Conservation (phyloP, 75 land plant genomes). For the Pinus tabuliformis region DNA sequence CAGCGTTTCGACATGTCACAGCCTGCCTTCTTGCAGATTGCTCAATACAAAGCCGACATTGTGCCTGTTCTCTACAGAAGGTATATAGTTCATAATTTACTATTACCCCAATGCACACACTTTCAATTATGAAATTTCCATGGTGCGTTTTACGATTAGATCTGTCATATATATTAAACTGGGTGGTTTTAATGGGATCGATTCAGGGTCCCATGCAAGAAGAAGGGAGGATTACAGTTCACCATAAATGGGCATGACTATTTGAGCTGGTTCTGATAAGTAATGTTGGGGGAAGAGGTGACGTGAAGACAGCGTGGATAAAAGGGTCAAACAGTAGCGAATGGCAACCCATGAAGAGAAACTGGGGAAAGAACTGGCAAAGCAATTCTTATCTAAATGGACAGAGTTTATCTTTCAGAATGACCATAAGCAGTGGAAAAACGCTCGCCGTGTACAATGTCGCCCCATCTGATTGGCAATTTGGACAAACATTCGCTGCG, state of each 20-base stretch:
- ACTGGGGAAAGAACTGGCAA: constrained; percentile 56
- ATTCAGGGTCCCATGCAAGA: constrained; percentile 51
- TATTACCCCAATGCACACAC: too few relatives aligned
- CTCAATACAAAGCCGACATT: too few relatives aligned
- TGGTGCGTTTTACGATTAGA: too few relatives aligned
- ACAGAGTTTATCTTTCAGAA: constrained; percentile 20
- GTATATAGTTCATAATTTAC: too few relatives aligned
- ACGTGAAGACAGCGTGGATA: constrained; percentile 15
- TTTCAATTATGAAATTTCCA: too few relatives aligned
- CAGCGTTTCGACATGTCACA: too few relatives aligned
- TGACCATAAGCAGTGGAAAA: constrained; percentile 27
- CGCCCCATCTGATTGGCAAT: constrained; percentile 37
- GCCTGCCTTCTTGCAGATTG: too few relatives aligned
- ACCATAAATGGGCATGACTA: constrained; percentile 32
- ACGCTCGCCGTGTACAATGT: constrained; percentile 17
- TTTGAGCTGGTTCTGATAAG: constrained; percentile 34
- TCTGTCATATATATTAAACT: too few relatives aligned
- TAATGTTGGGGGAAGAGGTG: constrained; percentile 54
- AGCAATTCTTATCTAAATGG: constrained; percentile 23
- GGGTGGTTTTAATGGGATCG: neutral
- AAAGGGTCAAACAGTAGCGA: constrained; percentile 28
- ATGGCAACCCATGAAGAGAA: constrained; percentile 30
- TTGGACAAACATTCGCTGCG: constrained; percentile 46
- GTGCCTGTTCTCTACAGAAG: too few relatives aligned
- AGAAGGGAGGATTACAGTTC: constrained; percentile 46